phyloP scores from a whole-genome alignment of 345 rosid species.

The Nasturtium officinale region DNA sequence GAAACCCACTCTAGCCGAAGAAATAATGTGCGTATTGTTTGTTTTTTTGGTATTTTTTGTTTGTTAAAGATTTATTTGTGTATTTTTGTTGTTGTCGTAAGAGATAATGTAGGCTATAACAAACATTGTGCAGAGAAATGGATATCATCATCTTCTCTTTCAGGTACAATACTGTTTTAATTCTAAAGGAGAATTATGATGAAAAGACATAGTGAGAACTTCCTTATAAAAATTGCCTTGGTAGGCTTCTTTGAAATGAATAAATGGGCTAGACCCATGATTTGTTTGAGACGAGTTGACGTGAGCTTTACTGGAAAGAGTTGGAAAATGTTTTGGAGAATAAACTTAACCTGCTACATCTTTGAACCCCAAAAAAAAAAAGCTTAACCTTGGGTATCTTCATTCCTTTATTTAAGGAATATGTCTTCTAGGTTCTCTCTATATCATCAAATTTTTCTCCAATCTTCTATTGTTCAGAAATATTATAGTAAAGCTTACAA shows the following conservation, averaged over 20 bases:
- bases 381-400: not conserved
- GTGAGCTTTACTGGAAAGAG: not conserved
- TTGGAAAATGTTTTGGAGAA: not conserved
- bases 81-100: not conserved
- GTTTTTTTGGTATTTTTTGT: not conserved
- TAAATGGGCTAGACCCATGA: not conserved
- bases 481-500: not conserved
- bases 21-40: not conserved
- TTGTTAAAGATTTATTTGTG: not conserved
- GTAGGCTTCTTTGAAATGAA: not conserved
- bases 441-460: not conserved
- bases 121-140: not conserved
- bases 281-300: not conserved
- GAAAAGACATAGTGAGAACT: not conserved
- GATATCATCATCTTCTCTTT: not conserved
- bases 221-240: not conserved
- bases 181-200: not conserved
- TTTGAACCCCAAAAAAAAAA: too few relatives aligned
- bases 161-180: not conserved
- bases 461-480: not conserved
- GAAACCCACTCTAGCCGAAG: not conserved
- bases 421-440: not conserved
- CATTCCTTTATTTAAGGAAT: not conserved
- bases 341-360: not conserved
- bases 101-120: not conserved